A percentile compares a stretch with the other conserved stretches of the same genome.
Evolutionary conservation across 2,329 filamentous ascomycete species (phyloP).

Genomic region (Xylaria arbuscula): DNA sequence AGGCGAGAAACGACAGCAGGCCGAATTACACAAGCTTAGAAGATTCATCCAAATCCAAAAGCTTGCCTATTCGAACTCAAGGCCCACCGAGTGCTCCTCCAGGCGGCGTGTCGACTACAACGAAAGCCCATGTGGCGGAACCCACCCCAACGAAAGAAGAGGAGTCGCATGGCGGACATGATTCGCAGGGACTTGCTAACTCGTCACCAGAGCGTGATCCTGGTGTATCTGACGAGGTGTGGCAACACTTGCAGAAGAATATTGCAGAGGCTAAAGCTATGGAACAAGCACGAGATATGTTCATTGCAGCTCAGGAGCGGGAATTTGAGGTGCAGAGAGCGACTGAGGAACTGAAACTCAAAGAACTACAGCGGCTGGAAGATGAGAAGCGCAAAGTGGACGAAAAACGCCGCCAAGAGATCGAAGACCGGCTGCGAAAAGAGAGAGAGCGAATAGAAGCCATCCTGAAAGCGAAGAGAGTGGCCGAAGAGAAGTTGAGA

Average conservation of each 20-base stretch:
- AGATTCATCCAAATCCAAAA: neutral
- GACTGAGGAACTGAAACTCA: conserved; percentile 20
- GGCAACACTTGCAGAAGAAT: conserved; percentile 21
- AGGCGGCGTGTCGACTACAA: neutral
- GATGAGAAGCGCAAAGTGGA: conserved; percentile 23
- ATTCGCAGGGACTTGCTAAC: neutral
- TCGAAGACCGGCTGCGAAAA: conserved; percentile 23
- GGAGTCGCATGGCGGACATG: neutral
- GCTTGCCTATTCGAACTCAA: conserved; percentile 15
- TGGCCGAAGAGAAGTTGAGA: conserved; percentile 24
- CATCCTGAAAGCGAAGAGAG: conserved; percentile 17
- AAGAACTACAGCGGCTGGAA: conserved; percentile 18
- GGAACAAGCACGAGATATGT: conserved; percentile 19
- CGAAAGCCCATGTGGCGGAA: conserved; percentile 9
- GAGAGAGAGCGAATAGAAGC: conserved; percentile 20
- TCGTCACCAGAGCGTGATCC: conserved; percentile 17
- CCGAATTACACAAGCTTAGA: neutral
- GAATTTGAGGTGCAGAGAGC: conserved; percentile 22
- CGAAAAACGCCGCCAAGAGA: conserved; percentile 15
- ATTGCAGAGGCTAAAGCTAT: conserved; percentile 18
- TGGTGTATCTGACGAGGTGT: conserved; percentile 24
- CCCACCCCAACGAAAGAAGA: conserved; percentile 1
- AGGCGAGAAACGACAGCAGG: conserved; percentile 1
- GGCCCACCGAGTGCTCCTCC: conserved; percentile 2
- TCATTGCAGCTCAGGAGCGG: conserved; percentile 22